phyloP scores from a whole-genome alignment of 148 eudicot genomes.

The Cornus florida region DNA sequence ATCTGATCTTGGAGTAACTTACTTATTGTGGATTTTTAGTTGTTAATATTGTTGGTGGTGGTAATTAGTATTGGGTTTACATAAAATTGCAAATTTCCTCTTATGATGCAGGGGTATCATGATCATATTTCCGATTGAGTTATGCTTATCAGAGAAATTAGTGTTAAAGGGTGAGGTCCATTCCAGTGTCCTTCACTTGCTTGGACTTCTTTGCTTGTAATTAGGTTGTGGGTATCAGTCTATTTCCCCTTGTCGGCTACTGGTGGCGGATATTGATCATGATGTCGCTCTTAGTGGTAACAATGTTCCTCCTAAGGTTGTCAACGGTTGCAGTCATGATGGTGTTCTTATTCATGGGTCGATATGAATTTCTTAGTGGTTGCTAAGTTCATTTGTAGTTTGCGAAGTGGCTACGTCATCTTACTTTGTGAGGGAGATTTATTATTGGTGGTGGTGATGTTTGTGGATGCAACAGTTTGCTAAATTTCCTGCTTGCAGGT shows the following conservation, averaged over 20 bases:
- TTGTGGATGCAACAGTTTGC: slow-evolving; percentile 4
- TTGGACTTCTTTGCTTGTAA: neutral
- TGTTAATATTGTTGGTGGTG: slow-evolving; percentile 4
- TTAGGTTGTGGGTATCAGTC: slow-evolving; percentile 26
- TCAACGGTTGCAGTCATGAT: neutral
- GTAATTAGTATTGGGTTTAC: neutral
- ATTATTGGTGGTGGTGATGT: slow-evolving; percentile 12
- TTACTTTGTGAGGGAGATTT: slow-evolving; percentile 4
- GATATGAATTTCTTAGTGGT: neutral
- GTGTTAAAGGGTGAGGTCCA: slow-evolving; percentile 17
- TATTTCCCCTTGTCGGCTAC: slow-evolving; percentile 21
- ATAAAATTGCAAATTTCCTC: neutral
- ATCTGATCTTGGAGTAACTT: slow-evolving; percentile 14
- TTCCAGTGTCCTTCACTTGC: slow-evolving; percentile 2
- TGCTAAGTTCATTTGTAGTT: slow-evolving; percentile 3
- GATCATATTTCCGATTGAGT: slow-evolving; percentile 9
- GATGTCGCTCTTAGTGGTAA: slow-evolving; percentile 36
- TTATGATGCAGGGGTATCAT: neutral
- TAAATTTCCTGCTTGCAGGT: slow-evolving; percentile 7
- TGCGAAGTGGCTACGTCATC: neutral
- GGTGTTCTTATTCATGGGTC: slow-evolving; percentile 9
- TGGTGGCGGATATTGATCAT: slow-evolving; percentile 20
- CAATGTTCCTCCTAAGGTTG: neutral
- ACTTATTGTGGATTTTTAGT: slow-evolving; percentile 5
- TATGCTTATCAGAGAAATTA: slow-evolving; percentile 1